phyloP scores from a whole-genome alignment of 2,329 filamentous ascomycete species.

The Byssochlamys sp. region DNA sequence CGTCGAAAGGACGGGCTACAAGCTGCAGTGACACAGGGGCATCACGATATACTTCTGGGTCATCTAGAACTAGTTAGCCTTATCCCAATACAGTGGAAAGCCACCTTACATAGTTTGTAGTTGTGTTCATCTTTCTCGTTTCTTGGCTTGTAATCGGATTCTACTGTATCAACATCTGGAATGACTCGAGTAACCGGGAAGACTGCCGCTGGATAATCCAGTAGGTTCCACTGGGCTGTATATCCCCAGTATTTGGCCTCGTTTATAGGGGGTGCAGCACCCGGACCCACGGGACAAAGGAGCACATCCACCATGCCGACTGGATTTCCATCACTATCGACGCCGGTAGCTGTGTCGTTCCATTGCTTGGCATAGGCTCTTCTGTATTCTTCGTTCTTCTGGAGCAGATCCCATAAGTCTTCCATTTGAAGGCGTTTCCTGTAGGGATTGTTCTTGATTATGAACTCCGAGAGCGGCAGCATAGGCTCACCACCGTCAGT shows the following conservation, averaged over 20 bases:
- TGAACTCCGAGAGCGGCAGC: conserved; percentile 50
- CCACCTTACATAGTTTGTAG: conserved; percentile 35
- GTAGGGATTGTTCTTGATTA: conserved; percentile 47
- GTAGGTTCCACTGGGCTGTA: conserved; percentile 57
- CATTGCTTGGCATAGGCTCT: conserved; percentile 38
- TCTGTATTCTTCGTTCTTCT: conserved; percentile 36
- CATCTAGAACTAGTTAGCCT: conserved; percentile 17
- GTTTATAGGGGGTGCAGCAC: conserved; percentile 46
- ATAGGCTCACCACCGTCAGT: conserved; percentile 48
- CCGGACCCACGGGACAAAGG: conserved; percentile 50
- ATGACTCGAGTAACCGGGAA: conserved; percentile 49
- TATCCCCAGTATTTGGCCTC: conserved; percentile 55
- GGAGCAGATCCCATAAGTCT: conserved; percentile 34
- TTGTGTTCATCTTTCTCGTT: conserved; percentile 42
- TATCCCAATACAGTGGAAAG: conserved; percentile 5
- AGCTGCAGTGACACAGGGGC: conserved; percentile 46
- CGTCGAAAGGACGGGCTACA: conserved; percentile 44
- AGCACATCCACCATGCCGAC: conserved; percentile 44
- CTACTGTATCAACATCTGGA: conserved; percentile 31
- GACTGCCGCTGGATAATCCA: conserved; percentile 55
- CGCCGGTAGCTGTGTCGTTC: conserved; percentile 30
- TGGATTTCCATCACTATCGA: conserved; percentile 12
- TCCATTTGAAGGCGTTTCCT: conserved; percentile 33
- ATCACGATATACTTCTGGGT: conserved; percentile 39
- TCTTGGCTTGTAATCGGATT: conserved; percentile 26